These are phyloP conservation scores for Russula virescens DNA, from an alignment of 768 basidiomycete genomes.

Conservation along the genomic window DNA sequence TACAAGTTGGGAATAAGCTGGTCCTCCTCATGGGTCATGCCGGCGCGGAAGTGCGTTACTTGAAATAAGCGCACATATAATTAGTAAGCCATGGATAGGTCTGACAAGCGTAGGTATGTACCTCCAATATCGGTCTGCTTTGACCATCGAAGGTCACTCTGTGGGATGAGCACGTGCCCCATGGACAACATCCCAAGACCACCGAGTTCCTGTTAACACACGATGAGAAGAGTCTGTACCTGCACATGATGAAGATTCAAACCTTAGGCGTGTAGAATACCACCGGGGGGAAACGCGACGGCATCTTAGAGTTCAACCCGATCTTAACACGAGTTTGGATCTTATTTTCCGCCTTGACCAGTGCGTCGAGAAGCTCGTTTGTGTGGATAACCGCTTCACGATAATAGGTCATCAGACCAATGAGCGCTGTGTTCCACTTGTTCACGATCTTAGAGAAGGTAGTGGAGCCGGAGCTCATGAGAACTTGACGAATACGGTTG, in stretches of 20 bases:
- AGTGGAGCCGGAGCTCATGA: constrained; percentile 98
- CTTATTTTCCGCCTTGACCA: constrained; percentile 99
- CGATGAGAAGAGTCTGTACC: constrained; percentile 4
- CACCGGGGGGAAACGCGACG: constrained; percentile 95
- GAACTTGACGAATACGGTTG: constrained; percentile 91
- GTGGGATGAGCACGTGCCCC: constrained; percentile 98
- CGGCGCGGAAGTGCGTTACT: constrained; percentile 99
- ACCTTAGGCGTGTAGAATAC: constrained; percentile 96
- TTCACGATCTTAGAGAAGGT: constrained; percentile 99
- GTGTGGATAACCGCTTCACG: constrained; percentile 97
- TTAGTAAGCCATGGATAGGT: not conserved
- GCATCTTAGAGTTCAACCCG: constrained; percentile 99
- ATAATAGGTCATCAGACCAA: constrained; percentile 96
- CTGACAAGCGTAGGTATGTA: constrained; percentile 26
- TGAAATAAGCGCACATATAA: not conserved
- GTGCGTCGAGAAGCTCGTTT: constrained; percentile 88
- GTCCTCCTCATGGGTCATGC: constrained; percentile 94
- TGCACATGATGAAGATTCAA: constrained; percentile 16
- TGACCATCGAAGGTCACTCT: constrained; percentile 95
- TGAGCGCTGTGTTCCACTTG: constrained; percentile 95
- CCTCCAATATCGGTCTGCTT: constrained; percentile 97
- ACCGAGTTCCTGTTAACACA: constrained; percentile 66
- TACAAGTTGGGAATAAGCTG: constrained; percentile 96
- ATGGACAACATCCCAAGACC: constrained; percentile 99
- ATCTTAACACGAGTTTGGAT: constrained; percentile 99